phyloP scores from a whole-genome alignment of 148 eudicot species.

The Diospyros kaki region DNA sequence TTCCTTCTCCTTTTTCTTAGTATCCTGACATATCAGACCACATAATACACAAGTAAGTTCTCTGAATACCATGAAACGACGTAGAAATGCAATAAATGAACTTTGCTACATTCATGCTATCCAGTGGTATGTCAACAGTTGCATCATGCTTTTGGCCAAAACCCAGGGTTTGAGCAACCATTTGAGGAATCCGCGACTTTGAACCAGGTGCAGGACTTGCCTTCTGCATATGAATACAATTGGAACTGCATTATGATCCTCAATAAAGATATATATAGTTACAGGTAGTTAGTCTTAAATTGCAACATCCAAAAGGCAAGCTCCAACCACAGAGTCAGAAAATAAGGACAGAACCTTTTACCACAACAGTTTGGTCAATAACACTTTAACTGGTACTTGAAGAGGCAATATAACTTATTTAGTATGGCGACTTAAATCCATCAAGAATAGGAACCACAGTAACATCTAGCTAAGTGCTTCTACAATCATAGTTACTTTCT shows the following conservation, averaged over 20 bases:
- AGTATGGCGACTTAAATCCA: too few relatives aligned
- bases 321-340: not conserved
- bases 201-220: conserved; percentile 63
- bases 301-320: not conserved
- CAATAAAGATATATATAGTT: not conserved
- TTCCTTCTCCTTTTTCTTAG: conserved; percentile 62
- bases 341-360: not conserved
- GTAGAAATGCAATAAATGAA: conserved; percentile 8
- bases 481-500: too few relatives aligned
- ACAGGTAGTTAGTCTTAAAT: too few relatives aligned
- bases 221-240: conserved; percentile 48
- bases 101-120: conserved; percentile 57
- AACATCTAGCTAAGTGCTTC: too few relatives aligned
- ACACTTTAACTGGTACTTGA: not conserved
- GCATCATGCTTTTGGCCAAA: conserved; percentile 99
- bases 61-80: conserved; percentile 6
- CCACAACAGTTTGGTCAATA: not conserved
- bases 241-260: not conserved
- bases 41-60: conserved; percentile 10
- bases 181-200: conserved; percentile 65
- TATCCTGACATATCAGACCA: conserved; percentile 45
- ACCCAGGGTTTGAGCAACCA: conserved; percentile 65
- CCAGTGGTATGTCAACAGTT: conserved; percentile 85
- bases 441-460: too few relatives aligned
- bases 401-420: not conserved